phyloP scores from a whole-genome alignment of 441 rosid genomes.

The Oxalis stricta region DNA sequence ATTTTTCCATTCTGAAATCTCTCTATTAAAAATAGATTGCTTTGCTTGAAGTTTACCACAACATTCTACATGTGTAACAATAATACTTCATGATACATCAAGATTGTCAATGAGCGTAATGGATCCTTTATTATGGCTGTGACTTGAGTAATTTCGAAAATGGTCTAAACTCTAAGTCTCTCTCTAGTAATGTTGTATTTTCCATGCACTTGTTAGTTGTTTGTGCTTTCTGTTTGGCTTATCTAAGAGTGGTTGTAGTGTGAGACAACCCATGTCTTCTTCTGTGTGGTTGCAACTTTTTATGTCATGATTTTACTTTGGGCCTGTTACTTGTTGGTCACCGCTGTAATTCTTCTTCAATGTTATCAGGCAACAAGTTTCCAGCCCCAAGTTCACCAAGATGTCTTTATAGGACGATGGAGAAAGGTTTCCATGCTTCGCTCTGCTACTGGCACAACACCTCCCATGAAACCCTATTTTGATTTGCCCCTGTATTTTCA shows the following conservation, averaged over 20 bases:
- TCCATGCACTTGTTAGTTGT: neutral
- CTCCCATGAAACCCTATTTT: constrained; percentile 81
- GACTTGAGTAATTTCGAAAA: neutral
- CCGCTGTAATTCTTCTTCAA: constrained; percentile 15
- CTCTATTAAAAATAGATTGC: neutral
- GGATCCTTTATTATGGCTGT: neutral
- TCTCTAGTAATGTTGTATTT: neutral
- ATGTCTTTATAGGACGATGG: constrained; percentile 94
- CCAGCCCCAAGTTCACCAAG: constrained; percentile 91
- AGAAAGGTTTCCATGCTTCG: constrained; percentile 91
- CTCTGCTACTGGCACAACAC: constrained; percentile 96
- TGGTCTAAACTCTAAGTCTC: neutral
- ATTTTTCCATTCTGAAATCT: neutral
- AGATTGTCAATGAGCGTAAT: neutral
- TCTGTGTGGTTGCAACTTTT: neutral
- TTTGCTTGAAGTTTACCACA: neutral
- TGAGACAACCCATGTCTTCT: neutral
- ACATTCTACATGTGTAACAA: too few species aligned
- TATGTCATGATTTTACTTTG: neutral
- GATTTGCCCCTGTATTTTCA: constrained; percentile 75
- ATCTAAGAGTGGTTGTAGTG: neutral
- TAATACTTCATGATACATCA: neutral
- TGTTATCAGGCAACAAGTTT: constrained; percentile 80
- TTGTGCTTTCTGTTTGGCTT: neutral
- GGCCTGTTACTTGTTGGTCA: neutral